Evolutionary conservation across 2,329 filamentous ascomycete genomes (phyloP), one percentile per base, ranked within the genome.

Genomic region (Scytalidium lignicola): DNA sequence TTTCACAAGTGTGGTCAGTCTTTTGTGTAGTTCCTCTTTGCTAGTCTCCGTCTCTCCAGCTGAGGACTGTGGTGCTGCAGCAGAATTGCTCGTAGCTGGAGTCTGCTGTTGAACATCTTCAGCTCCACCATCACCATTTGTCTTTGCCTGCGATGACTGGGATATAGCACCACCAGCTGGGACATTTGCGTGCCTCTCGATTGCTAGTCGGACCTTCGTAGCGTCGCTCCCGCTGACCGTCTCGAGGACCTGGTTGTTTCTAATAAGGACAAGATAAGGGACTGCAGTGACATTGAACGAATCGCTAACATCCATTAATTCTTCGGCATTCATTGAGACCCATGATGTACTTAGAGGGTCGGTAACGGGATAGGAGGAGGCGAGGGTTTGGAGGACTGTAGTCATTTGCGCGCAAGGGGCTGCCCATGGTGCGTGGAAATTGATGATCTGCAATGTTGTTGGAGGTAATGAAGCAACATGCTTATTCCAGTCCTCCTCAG

Each of bases 401-500:
- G 81, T 82, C 91, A 97, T 97, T 71, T 96, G 90, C 55, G 88
- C 84, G 75, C 93, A 97, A 42, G 96, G 42, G 51, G 90, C 90
- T 23, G 93, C 93, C 93, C 93, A 99, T 57, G 91, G 88, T 18
- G 93, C 90, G 68, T 97, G 88, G 76, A 99, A 99, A 67, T 91
- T 96, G 65, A 95, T 82, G 63, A 96, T 78, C 55, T 92, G 77
- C 52, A 96, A 81, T 15, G 87, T 82, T 15, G 83, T 79, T 2
- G 85, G 65, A 10, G 88, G 80, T 13, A 91, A 76, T 40, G 81
- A 76, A 54, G 76, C 74, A 54, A 88, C 74, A 64, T 86, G 78
- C 57, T 80, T 72, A 57, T 83, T 75, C 83, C 93, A 96, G 60
- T 83, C 82, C 58, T 78, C 72, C 62, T 90, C 82, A 60, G 79